Conservation (phyloP, 2,329 filamentous ascomycete genomes). For the Berkeleyomyces basicola region DNA sequence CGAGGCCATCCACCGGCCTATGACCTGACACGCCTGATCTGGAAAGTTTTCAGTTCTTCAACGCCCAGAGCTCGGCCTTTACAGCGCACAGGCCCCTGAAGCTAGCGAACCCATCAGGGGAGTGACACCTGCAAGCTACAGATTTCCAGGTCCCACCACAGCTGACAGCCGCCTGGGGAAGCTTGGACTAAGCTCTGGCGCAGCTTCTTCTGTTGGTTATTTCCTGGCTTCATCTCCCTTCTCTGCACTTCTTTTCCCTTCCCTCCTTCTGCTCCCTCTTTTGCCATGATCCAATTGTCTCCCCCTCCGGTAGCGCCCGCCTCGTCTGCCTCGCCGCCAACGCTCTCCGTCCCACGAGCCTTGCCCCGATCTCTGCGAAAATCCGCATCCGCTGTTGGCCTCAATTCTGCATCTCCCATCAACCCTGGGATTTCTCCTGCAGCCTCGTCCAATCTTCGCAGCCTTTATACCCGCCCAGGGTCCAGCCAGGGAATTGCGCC, state of each 20-base stretch:
- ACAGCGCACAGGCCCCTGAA: not conserved
- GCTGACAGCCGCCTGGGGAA: not conserved
- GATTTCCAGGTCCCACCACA: not conserved
- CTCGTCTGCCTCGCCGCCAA: constrained; percentile 5
- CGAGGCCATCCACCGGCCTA: not conserved
- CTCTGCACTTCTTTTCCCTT: not conserved
- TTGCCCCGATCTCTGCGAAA: constrained; percentile 12
- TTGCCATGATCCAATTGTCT: constrained; percentile 10
- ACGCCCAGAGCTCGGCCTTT: not conserved
- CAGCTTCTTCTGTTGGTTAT: constrained; percentile 3
- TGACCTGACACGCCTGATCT: not conserved
- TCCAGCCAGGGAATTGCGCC: constrained; percentile 1
- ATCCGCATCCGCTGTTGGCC: constrained; percentile 10
- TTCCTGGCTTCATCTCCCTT: constrained; percentile 1
- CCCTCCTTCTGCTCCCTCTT: not conserved
- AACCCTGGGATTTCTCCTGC: not conserved
- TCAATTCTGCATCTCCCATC: not conserved
- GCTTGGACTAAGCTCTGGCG: not conserved
- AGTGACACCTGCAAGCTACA: not conserved
- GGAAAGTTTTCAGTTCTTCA: not conserved
- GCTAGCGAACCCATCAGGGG: not conserved
- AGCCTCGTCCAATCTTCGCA: constrained; percentile 12
- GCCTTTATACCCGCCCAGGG: constrained; percentile 3
- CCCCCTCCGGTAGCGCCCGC: constrained; percentile 2
- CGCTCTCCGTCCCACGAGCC: constrained; percentile 8